Evolutionary conservation across 2,329 filamentous ascomycete species (phyloP), one percentile per base, ranked within the genome.

Genomic region (Zalaria obscura): DNA sequence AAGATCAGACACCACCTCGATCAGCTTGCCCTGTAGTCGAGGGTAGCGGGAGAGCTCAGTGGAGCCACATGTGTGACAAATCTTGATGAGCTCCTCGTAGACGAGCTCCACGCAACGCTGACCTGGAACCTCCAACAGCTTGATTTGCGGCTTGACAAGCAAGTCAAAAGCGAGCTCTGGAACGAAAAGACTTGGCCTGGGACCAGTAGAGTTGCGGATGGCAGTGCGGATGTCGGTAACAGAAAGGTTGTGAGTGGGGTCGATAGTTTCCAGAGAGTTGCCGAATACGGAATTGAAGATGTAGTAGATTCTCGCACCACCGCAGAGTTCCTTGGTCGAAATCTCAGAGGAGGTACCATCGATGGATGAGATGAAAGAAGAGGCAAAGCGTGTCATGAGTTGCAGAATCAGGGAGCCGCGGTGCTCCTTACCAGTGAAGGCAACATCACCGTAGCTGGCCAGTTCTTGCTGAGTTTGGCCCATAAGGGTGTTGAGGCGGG

Each of bases 241-340:
- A 5, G 91, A 91, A 45, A 98, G 78, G 56, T 98, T 98, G 38
- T 82, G 85, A 2, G 89, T 98, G 4, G 91, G 91, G 53, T 98
- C 89, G 51, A 98, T 94, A 25, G 87, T 83, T 60, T 98, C 91
- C 39, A 98, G 70, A 18, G 89, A 93, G 63, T 89, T 95, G 45
- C 91, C 91, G 62, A 96, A 98, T 35, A 96, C 89, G 4, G 88
- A 94, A 66, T 96, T 96, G 73, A 95, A 96, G 52, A 96, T 95
- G 65, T 96, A 95, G 67, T 96, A 96, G 56, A 96, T 95, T 45
- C 89, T 78, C 37, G 88, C 88, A 57, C 88, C 88, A 56, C 88
- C 88, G 54, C 88, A 94, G 7, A 96, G 76, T 64, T 96, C 91
- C 64, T 98, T 96, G 32, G 91, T 98, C 11, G 91, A 96, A 47